A percentile compares a stretch with the other conserved stretches of the same genome.
phyloP scores from a whole-genome alignment of 495 filamentous ascomycete species.

The Hyaloscypha bicolor region DNA sequence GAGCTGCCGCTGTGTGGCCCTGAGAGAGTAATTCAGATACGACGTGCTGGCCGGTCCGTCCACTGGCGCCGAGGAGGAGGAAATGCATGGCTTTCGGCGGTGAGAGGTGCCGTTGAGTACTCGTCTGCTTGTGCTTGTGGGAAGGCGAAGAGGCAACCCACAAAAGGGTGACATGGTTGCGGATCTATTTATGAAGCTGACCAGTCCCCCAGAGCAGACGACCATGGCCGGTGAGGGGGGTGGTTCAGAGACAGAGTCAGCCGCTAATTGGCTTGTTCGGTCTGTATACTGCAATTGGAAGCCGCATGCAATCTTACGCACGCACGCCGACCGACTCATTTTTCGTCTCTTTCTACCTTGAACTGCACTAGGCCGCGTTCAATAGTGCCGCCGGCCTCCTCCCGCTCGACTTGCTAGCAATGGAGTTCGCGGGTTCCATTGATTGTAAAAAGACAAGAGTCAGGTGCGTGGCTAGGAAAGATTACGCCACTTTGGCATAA shows the following conservation, averaged over 20 bases:
- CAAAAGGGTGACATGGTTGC: slow-evolving; percentile 24
- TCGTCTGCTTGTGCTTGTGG: slow-evolving; percentile 27
- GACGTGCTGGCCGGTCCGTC: slow-evolving; percentile 45
- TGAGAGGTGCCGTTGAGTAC: slow-evolving; percentile 29
- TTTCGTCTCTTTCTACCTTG: slow-evolving; percentile 34
- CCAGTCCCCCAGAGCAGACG: slow-evolving; percentile 27
- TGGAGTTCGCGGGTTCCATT: slow-evolving; percentile 31
- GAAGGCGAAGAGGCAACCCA: slow-evolving; percentile 25
- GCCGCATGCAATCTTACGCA: slow-evolving; percentile 31
- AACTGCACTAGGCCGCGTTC: slow-evolving; percentile 31
- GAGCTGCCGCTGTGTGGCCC: slow-evolving; percentile 35
- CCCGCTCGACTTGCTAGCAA: slow-evolving; percentile 29
- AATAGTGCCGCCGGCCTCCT: slow-evolving; percentile 26
- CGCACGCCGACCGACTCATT: slow-evolving; percentile 25
- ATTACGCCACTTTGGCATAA: slow-evolving; percentile 32
- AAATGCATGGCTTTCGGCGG: slow-evolving; percentile 39
- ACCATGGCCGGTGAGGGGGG: slow-evolving; percentile 21
- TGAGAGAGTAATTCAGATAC: slow-evolving; percentile 40
- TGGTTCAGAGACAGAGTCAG: slow-evolving; percentile 28
- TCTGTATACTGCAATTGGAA: slow-evolving; percentile 37
- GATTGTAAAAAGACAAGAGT: slow-evolving; percentile 32
- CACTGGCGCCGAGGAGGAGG: slow-evolving; percentile 46
- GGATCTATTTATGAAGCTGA: slow-evolving; percentile 29
- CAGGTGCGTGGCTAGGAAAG: slow-evolving; percentile 32
- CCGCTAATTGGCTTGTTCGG: slow-evolving; percentile 39